Evolutionary conservation across 2,329 filamentous ascomycete genomes (phyloP).

Genomic region (Stromatinia cepivora): DNA sequence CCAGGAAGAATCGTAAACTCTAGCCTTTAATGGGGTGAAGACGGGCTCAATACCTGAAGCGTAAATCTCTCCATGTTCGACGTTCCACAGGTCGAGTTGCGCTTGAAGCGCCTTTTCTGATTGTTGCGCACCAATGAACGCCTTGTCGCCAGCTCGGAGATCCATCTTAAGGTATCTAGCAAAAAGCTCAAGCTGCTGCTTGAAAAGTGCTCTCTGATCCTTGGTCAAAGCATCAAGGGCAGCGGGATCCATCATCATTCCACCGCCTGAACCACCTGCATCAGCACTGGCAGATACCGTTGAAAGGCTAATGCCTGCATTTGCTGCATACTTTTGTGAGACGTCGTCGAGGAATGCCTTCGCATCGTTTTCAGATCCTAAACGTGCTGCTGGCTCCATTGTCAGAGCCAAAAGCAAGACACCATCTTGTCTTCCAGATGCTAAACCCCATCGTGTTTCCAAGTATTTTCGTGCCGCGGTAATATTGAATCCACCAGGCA

Average conservation of each 20-base stretch:
- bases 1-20: constrained; percentile 97
- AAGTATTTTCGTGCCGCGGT: constrained; percentile 93
- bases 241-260: constrained; percentile 99
- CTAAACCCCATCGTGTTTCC: constrained; percentile 90
- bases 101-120: constrained; percentile 85
- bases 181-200: constrained; percentile 94
- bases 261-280: constrained; percentile 67
- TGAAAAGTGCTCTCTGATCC: constrained; percentile 93
- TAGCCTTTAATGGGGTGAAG: constrained; percentile 90
- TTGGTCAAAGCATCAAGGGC: constrained; percentile 96
- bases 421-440: constrained; percentile 83
- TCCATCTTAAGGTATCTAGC: constrained; percentile 97
- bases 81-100: constrained; percentile 91
- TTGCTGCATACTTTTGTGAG: constrained; percentile 83
- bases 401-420: constrained; percentile 86
- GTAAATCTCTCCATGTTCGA: constrained; percentile 96
- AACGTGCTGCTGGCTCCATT: constrained; percentile 84
- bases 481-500: constrained; percentile 99
- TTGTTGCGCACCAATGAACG: constrained; percentile 79
- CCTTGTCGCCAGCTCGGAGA: constrained; percentile 93
- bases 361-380: constrained; percentile 86
- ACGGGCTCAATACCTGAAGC: constrained; percentile 90
- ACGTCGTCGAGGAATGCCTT: constrained; percentile 90
- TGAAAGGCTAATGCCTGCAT: constrained; percentile 80
- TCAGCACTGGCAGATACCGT: constrained; percentile 72